These are phyloP conservation scores for Omphalotus olearius DNA, from an alignment of 1,284 basidiomycete genomes.

Conservation along the genomic window DNA sequence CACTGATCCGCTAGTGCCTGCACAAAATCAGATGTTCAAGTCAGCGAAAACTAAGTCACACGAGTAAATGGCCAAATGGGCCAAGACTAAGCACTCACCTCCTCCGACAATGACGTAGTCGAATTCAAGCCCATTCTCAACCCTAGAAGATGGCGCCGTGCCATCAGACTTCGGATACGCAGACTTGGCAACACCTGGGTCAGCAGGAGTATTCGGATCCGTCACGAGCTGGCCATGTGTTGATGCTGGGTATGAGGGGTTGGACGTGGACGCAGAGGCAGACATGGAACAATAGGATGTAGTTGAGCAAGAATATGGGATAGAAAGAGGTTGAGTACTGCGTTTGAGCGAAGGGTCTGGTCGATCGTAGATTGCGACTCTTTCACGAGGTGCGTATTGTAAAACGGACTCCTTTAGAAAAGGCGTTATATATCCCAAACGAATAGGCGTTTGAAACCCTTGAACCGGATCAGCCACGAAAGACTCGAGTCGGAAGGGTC, in stretches of 20 bases:
- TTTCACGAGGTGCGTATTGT: too few species aligned
- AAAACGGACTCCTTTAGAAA: too few species aligned
- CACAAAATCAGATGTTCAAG: too few species aligned
- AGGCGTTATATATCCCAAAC: too few species aligned
- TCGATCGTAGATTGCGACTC: too few species aligned
- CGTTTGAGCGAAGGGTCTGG: too few species aligned
- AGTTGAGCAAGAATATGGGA: neutral
- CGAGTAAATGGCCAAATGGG: neutral
- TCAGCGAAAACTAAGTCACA: too few species aligned
- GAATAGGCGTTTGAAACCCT: too few species aligned
- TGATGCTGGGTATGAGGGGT: neutral
- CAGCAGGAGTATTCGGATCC: neutral
- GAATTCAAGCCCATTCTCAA: neutral
- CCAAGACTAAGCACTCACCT: neutral
- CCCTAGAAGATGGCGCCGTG: neutral
- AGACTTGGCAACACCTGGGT: neutral
- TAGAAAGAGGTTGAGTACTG: too few species aligned
- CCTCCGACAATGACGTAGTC: neutral
- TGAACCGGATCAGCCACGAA: too few species aligned
- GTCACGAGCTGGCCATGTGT: slow-evolving; percentile 3
- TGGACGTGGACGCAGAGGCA: neutral
- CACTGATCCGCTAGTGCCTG: slow-evolving; percentile 2
- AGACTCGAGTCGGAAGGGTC: too few species aligned
- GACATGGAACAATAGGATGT: neutral
- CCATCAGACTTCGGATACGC: neutral